Evolutionary conservation across 371 early-diverging fungal species (phyloP), one percentile per base, ranked within the genome.

Genomic region (Mucor piriformis): DNA sequence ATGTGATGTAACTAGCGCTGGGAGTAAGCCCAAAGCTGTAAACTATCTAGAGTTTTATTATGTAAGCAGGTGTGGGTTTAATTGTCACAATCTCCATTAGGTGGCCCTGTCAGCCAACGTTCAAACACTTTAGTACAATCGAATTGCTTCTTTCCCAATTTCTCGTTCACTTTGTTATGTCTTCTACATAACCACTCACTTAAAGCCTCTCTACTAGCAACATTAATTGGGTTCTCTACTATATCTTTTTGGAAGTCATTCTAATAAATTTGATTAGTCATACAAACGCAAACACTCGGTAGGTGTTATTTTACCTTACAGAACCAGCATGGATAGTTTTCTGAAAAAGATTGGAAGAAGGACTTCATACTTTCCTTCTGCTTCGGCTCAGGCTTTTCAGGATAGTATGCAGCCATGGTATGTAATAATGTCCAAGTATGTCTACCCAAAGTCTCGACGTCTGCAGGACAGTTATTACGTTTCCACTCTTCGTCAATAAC

Each of bases 381-480:
- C 42, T 72, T 59, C 0, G 61, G 47, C 1, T 87, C 82, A 0
- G 99, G 96, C 10, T 74, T 74, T 16, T 92, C 90, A 0, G 99
- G 98, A 69, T 96, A 99, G 69, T 96, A 95, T 0, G 98, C 94
- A 2, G 97, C 97, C 91, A 97, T 94, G 1, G 97, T 97, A 76
- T 99, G 99, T 34, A 99, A 76, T 59, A 98, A 92, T 3, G 96
- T 95, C 99, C 99, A 99, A 1, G 98, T 95, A 12, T 91, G 80
- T 25, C 90, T 77, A 29, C 99, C 99, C 13, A 99, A 90, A 47
- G 87, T 87, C 52, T 82, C 77, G 3, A 89, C 88, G 73, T 95
- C 96, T 0, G 95, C 91, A 10, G 98, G 98, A 70, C 96, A 97
- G 25, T 86, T 87, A 27, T 76, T 60, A n/a, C 59, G 61, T 34